Evolutionary conservation across 2,329 filamentous ascomycete genomes (phyloP).

Genomic region (Botrytis squamosa): DNA sequence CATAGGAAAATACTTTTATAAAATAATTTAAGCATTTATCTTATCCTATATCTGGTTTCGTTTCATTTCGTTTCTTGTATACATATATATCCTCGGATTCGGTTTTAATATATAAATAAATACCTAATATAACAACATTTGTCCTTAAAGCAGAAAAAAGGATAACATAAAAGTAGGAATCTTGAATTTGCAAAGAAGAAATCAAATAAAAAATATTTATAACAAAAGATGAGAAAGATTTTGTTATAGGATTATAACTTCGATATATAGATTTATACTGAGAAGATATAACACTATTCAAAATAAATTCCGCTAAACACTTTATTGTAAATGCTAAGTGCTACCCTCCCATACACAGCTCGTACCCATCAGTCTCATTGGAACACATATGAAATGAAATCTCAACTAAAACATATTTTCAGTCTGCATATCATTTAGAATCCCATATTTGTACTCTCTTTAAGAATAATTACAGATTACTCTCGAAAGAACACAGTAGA

Average conservation of each 20-base stretch:
- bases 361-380: neutral
- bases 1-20: neutral
- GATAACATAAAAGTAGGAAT: neutral
- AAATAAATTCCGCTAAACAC: fast-evolving
- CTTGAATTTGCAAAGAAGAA: neutral
- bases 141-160: fast-evolving
- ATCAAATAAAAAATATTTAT: neutral
- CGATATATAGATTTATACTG: neutral
- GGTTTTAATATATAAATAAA: too few relatives aligned
- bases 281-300: neutral
- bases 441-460: neutral
- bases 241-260: neutral
- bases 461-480: fast-evolving
- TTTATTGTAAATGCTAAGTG: neutral
- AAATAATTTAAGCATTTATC: neutral
- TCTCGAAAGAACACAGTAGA: neutral
- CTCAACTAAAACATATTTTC: neutral
- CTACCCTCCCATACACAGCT: neutral
- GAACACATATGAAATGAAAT: neutral
- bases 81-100: neutral
- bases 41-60: neutral
- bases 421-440: neutral
- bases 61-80: neutral
- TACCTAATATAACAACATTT: neutral
- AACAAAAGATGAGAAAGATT: neutral